phyloP scores from a whole-genome alignment of 2,329 filamentous ascomycete species.

The Pseudopyrenochaeta lycopersici region DNA sequence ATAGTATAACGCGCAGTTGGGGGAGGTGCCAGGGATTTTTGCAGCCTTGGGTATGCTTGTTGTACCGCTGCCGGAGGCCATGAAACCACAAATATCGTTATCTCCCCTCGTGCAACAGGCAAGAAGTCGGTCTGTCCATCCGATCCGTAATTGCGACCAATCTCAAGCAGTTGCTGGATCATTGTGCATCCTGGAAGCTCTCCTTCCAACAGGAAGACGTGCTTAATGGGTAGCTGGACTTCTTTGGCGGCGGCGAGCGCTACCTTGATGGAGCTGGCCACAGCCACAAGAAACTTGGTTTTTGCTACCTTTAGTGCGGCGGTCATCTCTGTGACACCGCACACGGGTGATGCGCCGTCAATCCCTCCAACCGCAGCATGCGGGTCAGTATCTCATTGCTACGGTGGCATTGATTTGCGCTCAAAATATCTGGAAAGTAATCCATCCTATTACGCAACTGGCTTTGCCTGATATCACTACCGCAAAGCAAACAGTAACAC shows the following conservation, averaged over 20 bases:
- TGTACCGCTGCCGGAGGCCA: constrained; percentile 42
- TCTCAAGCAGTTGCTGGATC: constrained; percentile 54
- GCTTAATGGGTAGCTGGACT: constrained; percentile 61
- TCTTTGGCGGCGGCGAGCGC: constrained; percentile 62
- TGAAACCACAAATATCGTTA: constrained; percentile 62
- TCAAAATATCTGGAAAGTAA: no score
- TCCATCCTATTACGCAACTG: no score
- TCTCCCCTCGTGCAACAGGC: constrained; percentile 61
- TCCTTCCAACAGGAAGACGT: constrained; percentile 65
- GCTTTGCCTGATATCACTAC: no score
- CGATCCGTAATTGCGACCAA: constrained; percentile 51
- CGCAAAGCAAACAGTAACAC: neutral
- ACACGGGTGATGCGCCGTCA: constrained; percentile 69
- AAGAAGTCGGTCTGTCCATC: constrained; percentile 57
- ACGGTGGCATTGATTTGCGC: no score
- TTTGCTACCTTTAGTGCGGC: constrained; percentile 67
- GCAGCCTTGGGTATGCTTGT: constrained; percentile 44
- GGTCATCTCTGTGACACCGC: constrained; percentile 72
- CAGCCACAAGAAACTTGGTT: constrained; percentile 66
- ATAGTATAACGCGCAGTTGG: neutral
- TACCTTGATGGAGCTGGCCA: constrained; percentile 61
- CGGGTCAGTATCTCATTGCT: neutral
- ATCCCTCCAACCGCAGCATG: constrained; percentile 59
- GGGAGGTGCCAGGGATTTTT: neutral
- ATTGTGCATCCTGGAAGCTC: constrained; percentile 58